Evolutionary conservation across 306 rosid genomes (phyloP).

Genomic region (Crataegus laevigata): DNA sequence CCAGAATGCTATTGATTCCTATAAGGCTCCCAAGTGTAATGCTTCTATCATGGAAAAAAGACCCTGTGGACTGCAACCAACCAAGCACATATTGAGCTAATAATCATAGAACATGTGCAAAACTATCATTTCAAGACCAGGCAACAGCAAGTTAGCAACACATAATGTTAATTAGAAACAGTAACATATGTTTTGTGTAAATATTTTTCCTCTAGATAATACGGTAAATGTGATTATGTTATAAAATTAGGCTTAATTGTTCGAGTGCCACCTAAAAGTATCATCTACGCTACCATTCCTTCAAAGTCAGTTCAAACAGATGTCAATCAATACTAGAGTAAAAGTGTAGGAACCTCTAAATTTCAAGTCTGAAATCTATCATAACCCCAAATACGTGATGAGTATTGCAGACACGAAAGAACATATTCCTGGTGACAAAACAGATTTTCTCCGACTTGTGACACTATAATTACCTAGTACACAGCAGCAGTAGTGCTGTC

Average conservation of each 20-base stretch:
- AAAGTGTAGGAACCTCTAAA: background rate
- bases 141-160: background rate
- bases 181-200: background rate
- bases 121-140: background rate
- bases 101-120: background rate
- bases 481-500: no score
- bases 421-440: no score
- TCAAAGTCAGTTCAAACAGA: no score
- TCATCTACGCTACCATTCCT: no score
- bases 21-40: constrained; percentile 71
- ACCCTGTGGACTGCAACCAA: constrained; percentile 58
- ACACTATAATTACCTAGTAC: no score
- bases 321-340: no score
- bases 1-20: constrained; percentile 54
- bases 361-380: no score
- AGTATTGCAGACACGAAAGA: no score
- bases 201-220: no score
- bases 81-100: background rate
- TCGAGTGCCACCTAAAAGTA: no score
- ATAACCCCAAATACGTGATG: background rate
- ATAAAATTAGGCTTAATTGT: background rate
- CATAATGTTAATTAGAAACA: background rate
- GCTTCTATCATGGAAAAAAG: constrained; percentile 66
- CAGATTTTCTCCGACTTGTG: no score
- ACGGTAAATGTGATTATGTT: background rate